Evolutionary conservation across 345 rosid genomes (phyloP).

Genomic region (Clarkia xantiana): DNA sequence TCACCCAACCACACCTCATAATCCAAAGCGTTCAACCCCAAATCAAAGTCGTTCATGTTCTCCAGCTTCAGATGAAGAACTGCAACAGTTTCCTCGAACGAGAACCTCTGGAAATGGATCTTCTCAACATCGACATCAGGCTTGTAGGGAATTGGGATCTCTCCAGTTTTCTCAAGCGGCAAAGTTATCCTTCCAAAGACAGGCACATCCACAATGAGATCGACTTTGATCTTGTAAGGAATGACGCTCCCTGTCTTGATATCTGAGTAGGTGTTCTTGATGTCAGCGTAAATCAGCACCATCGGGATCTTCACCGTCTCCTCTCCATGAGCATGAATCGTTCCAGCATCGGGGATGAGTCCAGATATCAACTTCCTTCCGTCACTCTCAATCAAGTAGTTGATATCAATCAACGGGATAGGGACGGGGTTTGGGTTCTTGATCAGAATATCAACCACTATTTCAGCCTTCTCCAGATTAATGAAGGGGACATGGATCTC

Average conservation of each 20-base stretch:
- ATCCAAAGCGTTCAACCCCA: constrained; percentile 67
- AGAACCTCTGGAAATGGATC: constrained; percentile 63
- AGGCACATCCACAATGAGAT: constrained; percentile 77
- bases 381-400: constrained; percentile 77
- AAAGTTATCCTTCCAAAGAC: constrained; percentile 74
- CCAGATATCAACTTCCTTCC: constrained; percentile 87
- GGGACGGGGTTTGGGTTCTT: constrained; percentile 93
- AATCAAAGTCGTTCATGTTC: constrained; percentile 78
- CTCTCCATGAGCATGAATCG: constrained; percentile 78
- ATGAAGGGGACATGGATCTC: constrained; percentile 65
- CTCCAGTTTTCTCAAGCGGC: constrained; percentile 87
- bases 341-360: constrained; percentile 89
- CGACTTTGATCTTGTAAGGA: constrained; percentile 79
- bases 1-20: constrained; percentile 75
- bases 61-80: constrained; percentile 70
- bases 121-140: constrained; percentile 81
- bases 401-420: constrained; percentile 69
- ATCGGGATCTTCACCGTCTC: constrained; percentile 87
- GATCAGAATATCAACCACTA: constrained; percentile 72
- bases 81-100: constrained; percentile 81
- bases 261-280: constrained; percentile 63
- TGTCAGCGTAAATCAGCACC: constrained; percentile 66
- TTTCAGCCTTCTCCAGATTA: constrained; percentile 72
- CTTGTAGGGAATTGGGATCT: constrained; percentile 91
- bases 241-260: constrained; percentile 80